Conservation (phyloP, 2,329 filamentous ascomycete species). For the Pestalotiopsis sp. region DNA sequence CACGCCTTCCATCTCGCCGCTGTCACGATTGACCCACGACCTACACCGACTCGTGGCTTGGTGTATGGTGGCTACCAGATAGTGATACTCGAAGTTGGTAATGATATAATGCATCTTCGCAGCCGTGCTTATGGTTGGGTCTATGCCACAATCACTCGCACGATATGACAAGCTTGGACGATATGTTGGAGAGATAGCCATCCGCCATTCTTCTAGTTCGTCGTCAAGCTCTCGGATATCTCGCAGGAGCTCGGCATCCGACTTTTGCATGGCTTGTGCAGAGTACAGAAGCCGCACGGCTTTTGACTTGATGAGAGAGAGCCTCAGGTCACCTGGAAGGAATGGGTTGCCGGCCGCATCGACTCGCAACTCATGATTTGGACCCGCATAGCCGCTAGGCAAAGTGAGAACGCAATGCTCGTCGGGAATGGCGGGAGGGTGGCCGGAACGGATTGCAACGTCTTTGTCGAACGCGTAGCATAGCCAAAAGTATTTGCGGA, state of each 20-base stretch:
- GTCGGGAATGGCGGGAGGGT: conserved; percentile 52
- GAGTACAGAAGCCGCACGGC: conserved; percentile 53
- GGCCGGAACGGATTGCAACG: conserved; percentile 53
- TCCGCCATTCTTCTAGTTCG: conserved; percentile 57
- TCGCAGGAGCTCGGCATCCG: conserved; percentile 55
- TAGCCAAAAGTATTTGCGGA: conserved; percentile 55
- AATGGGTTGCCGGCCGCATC: conserved; percentile 24
- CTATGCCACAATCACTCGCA: conserved; percentile 23
- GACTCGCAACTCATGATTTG: conserved; percentile 25
- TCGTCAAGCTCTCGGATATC: conserved; percentile 60
- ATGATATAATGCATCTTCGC: conserved; percentile 49
- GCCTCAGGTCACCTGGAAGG: conserved; percentile 50
- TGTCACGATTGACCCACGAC: conserved; percentile 38
- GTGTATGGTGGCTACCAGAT: conserved; percentile 58
- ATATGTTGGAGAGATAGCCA: conserved; percentile 45
- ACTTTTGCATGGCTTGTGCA: conserved; percentile 46
- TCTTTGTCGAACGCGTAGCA: conserved; percentile 59
- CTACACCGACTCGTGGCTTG: conserved; percentile 55
- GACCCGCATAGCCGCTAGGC: conserved; percentile 41
- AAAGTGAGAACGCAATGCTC: conserved; percentile 56
- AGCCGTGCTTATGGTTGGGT: conserved; percentile 20
- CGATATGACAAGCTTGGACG: conserved; percentile 48
- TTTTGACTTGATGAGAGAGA: conserved; percentile 55
- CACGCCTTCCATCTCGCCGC: conserved; percentile 44
- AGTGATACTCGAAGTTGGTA: conserved; percentile 57